Evolutionary conservation across 306 rosid genomes (phyloP).

Genomic region (Betula pendula): DNA sequence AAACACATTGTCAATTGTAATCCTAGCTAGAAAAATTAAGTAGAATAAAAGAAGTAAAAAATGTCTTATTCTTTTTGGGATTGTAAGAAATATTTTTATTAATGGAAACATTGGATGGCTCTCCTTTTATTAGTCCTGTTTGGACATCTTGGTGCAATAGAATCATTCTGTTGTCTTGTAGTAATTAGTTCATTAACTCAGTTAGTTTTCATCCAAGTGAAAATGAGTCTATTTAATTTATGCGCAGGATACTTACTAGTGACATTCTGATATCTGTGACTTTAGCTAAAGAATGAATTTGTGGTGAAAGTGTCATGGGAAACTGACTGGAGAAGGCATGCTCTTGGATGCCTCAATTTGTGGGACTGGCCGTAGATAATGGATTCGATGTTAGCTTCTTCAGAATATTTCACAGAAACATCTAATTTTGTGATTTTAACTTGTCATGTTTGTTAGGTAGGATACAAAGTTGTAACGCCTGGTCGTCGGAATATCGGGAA

Average conservation of each 20-base stretch:
- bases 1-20: too few relatives aligned
- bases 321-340: neutral
- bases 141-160: neutral
- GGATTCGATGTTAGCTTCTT: neutral
- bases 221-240: neutral
- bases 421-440: constrained; percentile 29
- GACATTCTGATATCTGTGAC: neutral
- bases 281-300: neutral
- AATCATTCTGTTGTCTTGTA: neutral
- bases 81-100: neutral
- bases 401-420: neutral
- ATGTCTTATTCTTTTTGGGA: neutral
- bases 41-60: too few relatives aligned
- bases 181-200: constrained; percentile 10
- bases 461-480: constrained; percentile 85
- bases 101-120: neutral
- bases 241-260: neutral
- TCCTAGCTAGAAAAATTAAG: too few relatives aligned
- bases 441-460: constrained; percentile 69
- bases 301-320: neutral
- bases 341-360: neutral
- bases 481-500: constrained; percentile 77
- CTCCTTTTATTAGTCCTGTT: constrained; percentile 11
- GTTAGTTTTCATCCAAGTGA: neutral
- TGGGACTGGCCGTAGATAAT: neutral